Conservation (phyloP, 352 stramenopile genomes). For the Lagenidium giganteum region DNA sequence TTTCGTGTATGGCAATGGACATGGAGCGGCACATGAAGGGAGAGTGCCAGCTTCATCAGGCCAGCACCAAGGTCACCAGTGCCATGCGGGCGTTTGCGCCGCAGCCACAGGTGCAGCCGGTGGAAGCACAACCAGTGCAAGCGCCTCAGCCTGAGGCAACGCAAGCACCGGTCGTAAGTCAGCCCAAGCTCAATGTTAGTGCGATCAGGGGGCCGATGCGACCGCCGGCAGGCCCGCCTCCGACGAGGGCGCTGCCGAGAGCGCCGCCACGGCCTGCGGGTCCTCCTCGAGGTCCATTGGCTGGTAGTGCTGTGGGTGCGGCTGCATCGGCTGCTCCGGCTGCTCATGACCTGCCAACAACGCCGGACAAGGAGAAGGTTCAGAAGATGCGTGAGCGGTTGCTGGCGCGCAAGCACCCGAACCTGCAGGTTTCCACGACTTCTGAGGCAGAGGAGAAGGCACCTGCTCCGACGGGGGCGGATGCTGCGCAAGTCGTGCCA, state of each 20-base stretch:
- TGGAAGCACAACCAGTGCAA: too few species aligned
- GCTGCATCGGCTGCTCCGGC: neutral
- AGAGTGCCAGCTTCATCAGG: slow-evolving; percentile 34
- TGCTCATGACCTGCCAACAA: neutral
- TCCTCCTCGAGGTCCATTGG: neutral
- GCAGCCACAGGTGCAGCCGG: too few species aligned
- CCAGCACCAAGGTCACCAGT: slow-evolving; percentile 15
- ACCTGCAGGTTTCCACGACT: slow-evolving; percentile 2
- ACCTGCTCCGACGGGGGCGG: too few species aligned
- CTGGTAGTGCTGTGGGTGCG: neutral
- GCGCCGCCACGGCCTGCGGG: neutral
- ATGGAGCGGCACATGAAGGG: slow-evolving; percentile 29
- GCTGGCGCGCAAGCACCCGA: slow-evolving; percentile 17
- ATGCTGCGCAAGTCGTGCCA: too few species aligned
- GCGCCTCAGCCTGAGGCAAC: too few species aligned
- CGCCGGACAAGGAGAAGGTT: slow-evolving; percentile 26
- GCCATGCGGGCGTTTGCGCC: slow-evolving; percentile 20
- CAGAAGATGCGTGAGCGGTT: slow-evolving; percentile 44
- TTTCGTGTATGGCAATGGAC: slow-evolving; percentile 29
- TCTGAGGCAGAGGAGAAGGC: slow-evolving; percentile 1
- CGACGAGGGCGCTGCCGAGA: neutral
- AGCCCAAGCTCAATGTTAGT: slow-evolving; percentile 12
- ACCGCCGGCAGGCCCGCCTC: slow-evolving; percentile 2
- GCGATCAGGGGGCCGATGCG: slow-evolving; percentile 21
- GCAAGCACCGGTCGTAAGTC: too few species aligned